Percentiles rank a stretch among this genome's conserved stretches.
Evolutionary conservation across 179 eudicot species (phyloP).

Genomic region (Heliamphora pulchella): DNA sequence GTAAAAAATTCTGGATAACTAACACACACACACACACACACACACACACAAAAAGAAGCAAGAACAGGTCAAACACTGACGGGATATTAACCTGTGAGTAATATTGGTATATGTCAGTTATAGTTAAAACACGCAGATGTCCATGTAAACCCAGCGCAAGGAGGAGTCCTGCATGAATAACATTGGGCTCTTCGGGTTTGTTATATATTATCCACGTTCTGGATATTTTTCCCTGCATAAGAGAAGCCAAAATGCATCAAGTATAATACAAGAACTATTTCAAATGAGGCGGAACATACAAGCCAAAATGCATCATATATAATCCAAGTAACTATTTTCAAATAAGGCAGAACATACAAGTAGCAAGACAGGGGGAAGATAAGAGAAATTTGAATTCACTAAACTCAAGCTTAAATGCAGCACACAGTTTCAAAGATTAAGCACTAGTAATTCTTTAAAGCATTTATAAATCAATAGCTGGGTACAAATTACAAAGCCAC

Average conservation of each 20-base stretch:
- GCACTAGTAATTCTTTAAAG: neutral
- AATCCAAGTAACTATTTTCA: neutral
- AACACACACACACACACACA: no score
- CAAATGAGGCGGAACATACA: neutral
- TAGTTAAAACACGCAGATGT: conserved; percentile 66
- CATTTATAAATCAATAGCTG: neutral
- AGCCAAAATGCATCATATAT: neutral
- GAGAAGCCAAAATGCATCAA: conserved; percentile 7
- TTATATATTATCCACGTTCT: conserved; percentile 96
- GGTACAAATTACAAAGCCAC: neutral
- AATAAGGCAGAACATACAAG: neutral
- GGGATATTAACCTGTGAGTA: conserved; percentile 53
- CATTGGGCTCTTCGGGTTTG: conserved; percentile 79
- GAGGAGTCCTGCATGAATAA: conserved; percentile 89
- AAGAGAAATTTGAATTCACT: conserved; percentile 7
- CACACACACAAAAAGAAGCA: neutral
- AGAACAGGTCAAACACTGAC: neutral
- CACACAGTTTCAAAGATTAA: neutral
- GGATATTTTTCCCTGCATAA: conserved; percentile 80
- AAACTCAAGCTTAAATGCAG: neutral
- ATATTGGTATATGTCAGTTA: conserved; percentile 79
- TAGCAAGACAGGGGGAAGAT: neutral
- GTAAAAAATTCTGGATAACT: neutral
- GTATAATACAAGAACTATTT: neutral
- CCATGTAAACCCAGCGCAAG: conserved; percentile 95